Conservation (phyloP, 768 basidiomycete genomes). For the Cyclocybe aegerita region DNA sequence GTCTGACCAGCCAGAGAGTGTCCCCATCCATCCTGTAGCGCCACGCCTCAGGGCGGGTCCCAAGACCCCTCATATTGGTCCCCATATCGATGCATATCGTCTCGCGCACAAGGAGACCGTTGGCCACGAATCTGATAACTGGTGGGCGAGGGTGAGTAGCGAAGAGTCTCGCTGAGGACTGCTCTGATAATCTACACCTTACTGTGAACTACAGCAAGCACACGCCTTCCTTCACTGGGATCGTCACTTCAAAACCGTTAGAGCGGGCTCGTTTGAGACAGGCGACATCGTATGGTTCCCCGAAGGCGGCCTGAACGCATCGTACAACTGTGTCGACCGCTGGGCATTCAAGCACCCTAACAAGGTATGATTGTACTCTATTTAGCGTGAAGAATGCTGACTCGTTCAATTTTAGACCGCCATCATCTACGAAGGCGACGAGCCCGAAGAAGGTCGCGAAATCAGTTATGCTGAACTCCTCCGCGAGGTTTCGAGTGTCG, state of each 20-base stretch:
- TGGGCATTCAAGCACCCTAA: slow-evolving; percentile 92
- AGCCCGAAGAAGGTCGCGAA: slow-evolving; percentile 75
- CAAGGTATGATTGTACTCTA: slow-evolving; percentile 41
- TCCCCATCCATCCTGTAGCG: slow-evolving; percentile 69
- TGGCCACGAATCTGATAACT: slow-evolving; percentile 75
- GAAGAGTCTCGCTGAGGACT: neutral
- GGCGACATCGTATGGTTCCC: slow-evolving; percentile 97
- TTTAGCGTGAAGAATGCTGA: neutral
- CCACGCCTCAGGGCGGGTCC: slow-evolving; percentile 62
- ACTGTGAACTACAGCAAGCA: slow-evolving; percentile 53
- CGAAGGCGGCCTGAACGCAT: slow-evolving; percentile 88
- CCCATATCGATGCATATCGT: slow-evolving; percentile 74
- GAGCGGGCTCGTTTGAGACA: slow-evolving; percentile 76
- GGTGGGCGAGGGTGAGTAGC: slow-evolving; percentile 78
- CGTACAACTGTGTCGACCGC: slow-evolving; percentile 97
- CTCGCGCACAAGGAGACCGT: slow-evolving; percentile 67
- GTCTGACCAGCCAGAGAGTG: slow-evolving; percentile 33
- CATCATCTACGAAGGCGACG: slow-evolving; percentile 98
- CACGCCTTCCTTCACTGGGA: slow-evolving; percentile 82
- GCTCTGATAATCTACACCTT: neutral
- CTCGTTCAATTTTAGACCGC: slow-evolving; percentile 55
- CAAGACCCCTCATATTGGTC: slow-evolving; percentile 78
- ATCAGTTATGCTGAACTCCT: slow-evolving; percentile 85
- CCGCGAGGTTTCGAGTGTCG: slow-evolving; percentile 83
- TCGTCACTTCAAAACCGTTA: slow-evolving; percentile 84